Percentiles rank a stretch among this genome's conserved stretches.
Conservation (phyloP, 1,139 yeast genomes). For the Kazachstania sp. region DNA sequence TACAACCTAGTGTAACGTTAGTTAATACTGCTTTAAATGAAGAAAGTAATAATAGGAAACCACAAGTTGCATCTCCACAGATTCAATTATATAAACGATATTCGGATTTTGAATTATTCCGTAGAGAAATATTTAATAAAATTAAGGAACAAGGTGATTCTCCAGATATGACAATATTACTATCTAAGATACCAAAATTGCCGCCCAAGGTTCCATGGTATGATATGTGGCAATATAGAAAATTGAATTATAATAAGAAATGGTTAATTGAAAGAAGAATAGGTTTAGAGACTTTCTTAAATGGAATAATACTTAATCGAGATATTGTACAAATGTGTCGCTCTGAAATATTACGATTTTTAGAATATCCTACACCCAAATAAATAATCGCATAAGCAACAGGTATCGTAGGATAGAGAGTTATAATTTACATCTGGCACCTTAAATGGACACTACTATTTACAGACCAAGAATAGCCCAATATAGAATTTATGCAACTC, state of each 20-base stretch:
- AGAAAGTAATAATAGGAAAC: not conserved
- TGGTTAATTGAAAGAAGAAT: constrained; percentile 27
- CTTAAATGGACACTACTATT: too few relatives aligned
- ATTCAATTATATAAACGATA: constrained; percentile 23
- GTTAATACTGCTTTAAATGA: not conserved
- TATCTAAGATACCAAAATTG: constrained; percentile 14
- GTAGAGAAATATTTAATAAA: constrained; percentile 5
- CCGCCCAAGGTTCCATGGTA: constrained; percentile 29
- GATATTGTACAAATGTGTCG: constrained; percentile 14
- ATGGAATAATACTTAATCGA: constrained; percentile 20
- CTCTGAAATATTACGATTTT: constrained; percentile 11
- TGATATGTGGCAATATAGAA: constrained; percentile 23
- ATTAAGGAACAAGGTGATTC: not conserved
- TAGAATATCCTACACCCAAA: constrained; percentile 1
- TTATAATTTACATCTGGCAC: too few relatives aligned
- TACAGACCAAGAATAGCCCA: too few relatives aligned
- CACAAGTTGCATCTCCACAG: constrained; percentile 6
- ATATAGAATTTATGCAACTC: too few relatives aligned
- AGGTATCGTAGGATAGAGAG: too few relatives aligned
- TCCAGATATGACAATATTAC: not conserved
- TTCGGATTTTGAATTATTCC: constrained; percentile 21
- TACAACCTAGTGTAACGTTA: constrained; percentile 10
- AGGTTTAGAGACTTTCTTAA: constrained; percentile 26
- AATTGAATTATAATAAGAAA: constrained; percentile 19
- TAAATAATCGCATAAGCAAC: too few relatives aligned